Base-by-base conservation (phyloP, 352 stramenopile genomes). In the Globisporangium parvum region DNA sequence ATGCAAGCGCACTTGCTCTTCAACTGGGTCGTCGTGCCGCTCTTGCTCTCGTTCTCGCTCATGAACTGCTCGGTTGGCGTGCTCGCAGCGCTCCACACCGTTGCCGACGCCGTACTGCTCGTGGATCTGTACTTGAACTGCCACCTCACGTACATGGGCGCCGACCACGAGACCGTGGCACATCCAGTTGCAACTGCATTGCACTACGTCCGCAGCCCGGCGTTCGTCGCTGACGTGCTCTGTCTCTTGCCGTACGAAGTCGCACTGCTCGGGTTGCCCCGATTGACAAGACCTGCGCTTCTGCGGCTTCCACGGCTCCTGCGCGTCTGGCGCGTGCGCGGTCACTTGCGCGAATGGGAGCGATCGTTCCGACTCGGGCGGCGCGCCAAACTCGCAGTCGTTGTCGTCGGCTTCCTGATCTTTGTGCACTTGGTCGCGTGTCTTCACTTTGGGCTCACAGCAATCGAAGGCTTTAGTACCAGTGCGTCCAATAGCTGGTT, bases 51-150 rank as follows among this genome's bases (percentile, higher is more conserved):
- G 0, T 89, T 89, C 33, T 69, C 57, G 55, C 73, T 39, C 53
- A 53, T 51, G 41, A 26, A 57, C 11, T 15, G 52, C 10, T 23
- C 28, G 26, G 14, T 51, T 0, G 26, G 18, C 0, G 6, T 63
- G 59, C 0, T 69, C 63, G 8, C 71, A 62, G 66, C 45, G 4
- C 6, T 72, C 0, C 71, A 84, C 46, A 42, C 44, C 0, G 0
- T 83, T 15, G 68, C 69, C 18, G 73, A 71, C 26, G 5, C 67
- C 10, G 47, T 66, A 0, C 46, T 87, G 4, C 57, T 62, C 10
- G 55, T 69, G 4, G 75, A 86, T 40, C 55, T 88, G 3, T 60
- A 83, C 17, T 14, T 84, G 12, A 88, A 81, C 52, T 80, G 80
- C 35, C 77, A 71, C 26, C 57, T 86, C 0, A 79, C 75, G 3